These are phyloP conservation scores for Sporothrix phasma DNA, from an alignment of 2,329 filamentous ascomycete species.

Conservation along the genomic window DNA sequence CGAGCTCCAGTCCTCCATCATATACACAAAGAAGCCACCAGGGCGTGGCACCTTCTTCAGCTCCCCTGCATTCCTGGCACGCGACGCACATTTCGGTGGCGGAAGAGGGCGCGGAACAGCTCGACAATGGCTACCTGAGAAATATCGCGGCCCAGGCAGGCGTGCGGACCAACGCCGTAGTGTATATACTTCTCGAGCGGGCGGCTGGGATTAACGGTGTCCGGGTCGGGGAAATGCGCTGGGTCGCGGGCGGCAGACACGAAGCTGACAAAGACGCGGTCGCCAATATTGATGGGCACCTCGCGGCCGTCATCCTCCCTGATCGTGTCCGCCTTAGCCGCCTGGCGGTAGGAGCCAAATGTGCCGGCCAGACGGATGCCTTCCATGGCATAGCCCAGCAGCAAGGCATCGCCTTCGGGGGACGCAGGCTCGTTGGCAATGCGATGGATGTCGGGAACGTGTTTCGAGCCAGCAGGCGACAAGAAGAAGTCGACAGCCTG, in stretches of 20 bases:
- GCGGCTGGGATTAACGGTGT: slow-evolving; percentile 51
- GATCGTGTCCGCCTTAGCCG: slow-evolving; percentile 35
- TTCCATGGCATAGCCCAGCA: slow-evolving; percentile 63
- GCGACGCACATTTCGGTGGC: slow-evolving; percentile 48
- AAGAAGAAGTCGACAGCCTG: slow-evolving; percentile 67
- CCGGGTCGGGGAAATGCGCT: slow-evolving; percentile 49
- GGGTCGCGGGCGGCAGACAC: slow-evolving; percentile 46
- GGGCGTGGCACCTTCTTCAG: slow-evolving; percentile 53
- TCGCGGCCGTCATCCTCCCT: slow-evolving; percentile 41
- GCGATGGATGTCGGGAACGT: slow-evolving; percentile 51
- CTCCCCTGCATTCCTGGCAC: slow-evolving; percentile 55
- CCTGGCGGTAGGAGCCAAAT: slow-evolving; percentile 50
- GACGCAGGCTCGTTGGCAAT: slow-evolving; percentile 45
- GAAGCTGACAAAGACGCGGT: slow-evolving; percentile 55
- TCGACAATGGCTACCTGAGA: slow-evolving; percentile 53
- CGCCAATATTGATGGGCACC: slow-evolving; percentile 44
- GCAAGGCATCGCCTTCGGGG: slow-evolving; percentile 49
- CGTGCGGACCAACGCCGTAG: slow-evolving; percentile 52
- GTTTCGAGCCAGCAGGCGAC: slow-evolving; percentile 40
- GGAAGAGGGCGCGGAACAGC: slow-evolving; percentile 57
- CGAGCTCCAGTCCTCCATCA: slow-evolving; percentile 55
- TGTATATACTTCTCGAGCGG: slow-evolving; percentile 55
- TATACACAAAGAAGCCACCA: slow-evolving; percentile 49
- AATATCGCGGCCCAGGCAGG: slow-evolving; percentile 51
- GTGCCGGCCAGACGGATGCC: slow-evolving; percentile 58